Evolutionary conservation across 2,329 filamentous ascomycete genomes (phyloP).

Genomic region (Westerdykella aurantiaca): DNA sequence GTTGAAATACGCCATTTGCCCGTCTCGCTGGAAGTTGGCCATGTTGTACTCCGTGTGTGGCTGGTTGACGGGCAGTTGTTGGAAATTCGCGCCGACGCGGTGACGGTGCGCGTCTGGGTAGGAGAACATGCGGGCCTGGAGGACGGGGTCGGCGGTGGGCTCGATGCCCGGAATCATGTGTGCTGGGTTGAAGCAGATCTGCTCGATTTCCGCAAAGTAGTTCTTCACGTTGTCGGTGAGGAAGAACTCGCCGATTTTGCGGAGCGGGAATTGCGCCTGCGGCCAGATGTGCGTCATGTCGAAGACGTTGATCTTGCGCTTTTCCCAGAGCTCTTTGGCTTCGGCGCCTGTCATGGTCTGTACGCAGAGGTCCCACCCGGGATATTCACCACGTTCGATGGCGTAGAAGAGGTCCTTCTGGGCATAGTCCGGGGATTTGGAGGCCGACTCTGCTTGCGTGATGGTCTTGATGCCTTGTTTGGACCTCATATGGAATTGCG

Average conservation of each 20-base stretch:
- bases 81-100: slow-evolving; percentile 54
- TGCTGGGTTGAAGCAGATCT: slow-evolving; percentile 62
- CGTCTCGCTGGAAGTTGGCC: slow-evolving; percentile 66
- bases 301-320: slow-evolving; percentile 51
- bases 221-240: slow-evolving; percentile 54
- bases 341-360: slow-evolving; percentile 51
- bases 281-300: slow-evolving; percentile 53
- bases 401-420: slow-evolving; percentile 50
- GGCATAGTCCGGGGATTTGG: slow-evolving; percentile 48
- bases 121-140: slow-evolving; percentile 65
- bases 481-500: slow-evolving; percentile 49
- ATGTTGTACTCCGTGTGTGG: slow-evolving; percentile 52
- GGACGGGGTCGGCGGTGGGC: slow-evolving; percentile 63
- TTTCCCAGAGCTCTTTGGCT: slow-evolving; percentile 49
- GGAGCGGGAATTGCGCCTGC: slow-evolving; percentile 48
- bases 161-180: slow-evolving; percentile 64
- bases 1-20: slow-evolving; percentile 63
- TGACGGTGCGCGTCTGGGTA: slow-evolving; percentile 62
- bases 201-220: slow-evolving; percentile 63
- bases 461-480: slow-evolving; percentile 50
- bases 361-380: slow-evolving; percentile 47
- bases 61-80: slow-evolving; percentile 53
- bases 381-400: slow-evolving; percentile 50
- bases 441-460: slow-evolving; percentile 47
- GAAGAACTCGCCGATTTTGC: slow-evolving; percentile 49